Base-by-base conservation (phyloP, 768 basidiomycete genomes). In the Pluteus cervinus region DNA sequence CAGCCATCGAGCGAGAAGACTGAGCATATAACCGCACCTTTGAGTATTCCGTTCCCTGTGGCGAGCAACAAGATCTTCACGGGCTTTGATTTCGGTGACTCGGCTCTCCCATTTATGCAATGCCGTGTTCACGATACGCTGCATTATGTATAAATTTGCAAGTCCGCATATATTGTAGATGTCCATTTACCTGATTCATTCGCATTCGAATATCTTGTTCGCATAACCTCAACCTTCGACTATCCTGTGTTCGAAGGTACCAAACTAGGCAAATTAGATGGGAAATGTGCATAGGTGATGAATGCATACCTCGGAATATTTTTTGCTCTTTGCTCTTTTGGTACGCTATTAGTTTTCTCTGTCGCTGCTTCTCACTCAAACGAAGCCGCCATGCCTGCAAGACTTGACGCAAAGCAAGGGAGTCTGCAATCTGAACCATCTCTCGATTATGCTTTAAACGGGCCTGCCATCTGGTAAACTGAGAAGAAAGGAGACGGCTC, bases 61-160 rank as follows among this genome's bases (percentile, higher is more conserved):
- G 41, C 81, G 76, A 6, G 60, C 57, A 14, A 76, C 68, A 31
- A 84, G 75, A n/a, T 86, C 53, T 53, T 87, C 85, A 21, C 79
- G 74, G 36, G 78, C 67, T 52, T 88, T 90, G 33, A 85, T 56
- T 33, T 76, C 76, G 40, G 88, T 81, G 6, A 86, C 79, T 4
- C 75, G 72, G 46, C 79, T 77, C 7, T 77, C 86, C 87, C 87
- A 91, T 28, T 52, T 60, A 14, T 60, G 54, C 39, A 90, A 53
- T 2, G 68, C 49, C 29, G 58, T 52, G n/a, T 58, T 56, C 43
- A 79, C 47, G 33, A 75, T 57, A 36, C 77, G 73, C 85, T 87
- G 42, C 29, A 35, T 24, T 40, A 24, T 24, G 5, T 15, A 22
- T 45, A 34, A 39, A 11, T 46, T 25, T 40, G 48, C n/a, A 36